Evolutionary conservation across 1,139 yeast genomes (phyloP).

Genomic region (Protomyces macrosporus): DNA sequence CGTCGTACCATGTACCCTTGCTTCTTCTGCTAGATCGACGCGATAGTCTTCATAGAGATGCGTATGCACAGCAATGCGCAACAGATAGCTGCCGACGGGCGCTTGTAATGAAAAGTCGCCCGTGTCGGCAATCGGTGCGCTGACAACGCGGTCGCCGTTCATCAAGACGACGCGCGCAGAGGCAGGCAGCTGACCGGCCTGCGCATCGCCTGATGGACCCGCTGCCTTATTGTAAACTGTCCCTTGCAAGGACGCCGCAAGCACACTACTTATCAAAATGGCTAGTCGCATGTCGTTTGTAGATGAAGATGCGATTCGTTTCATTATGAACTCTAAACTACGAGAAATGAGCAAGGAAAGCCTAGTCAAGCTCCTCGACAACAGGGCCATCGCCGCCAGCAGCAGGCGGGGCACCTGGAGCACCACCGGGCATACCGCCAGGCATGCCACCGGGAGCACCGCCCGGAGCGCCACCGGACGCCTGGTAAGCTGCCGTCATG

Average conservation of each 20-base stretch:
- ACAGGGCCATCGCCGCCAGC: slow-evolving; percentile 62
- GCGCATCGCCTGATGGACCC: too few species aligned
- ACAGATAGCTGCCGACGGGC: not conserved
- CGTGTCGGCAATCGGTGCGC: too few species aligned
- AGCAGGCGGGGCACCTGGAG: slow-evolving; percentile 35
- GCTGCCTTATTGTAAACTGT: not conserved
- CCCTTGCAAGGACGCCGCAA: not conserved
- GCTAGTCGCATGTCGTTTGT: not conserved
- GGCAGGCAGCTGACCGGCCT: too few species aligned
- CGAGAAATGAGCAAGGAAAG: too few species aligned
- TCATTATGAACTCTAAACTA: not conserved
- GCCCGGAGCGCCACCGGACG: slow-evolving; percentile 50
- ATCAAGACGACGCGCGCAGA: too few species aligned
- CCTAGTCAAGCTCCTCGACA: slow-evolving; percentile 87
- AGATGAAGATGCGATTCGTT: not conserved
- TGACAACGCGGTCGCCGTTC: too few species aligned
- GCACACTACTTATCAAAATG: not conserved
- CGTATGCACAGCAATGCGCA: not conserved
- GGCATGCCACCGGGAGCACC: slow-evolving; percentile 70
- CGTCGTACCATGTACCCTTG: not conserved
- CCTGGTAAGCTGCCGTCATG: slow-evolving; percentile 79
- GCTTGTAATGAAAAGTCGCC: too few species aligned
- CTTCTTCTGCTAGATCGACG: not conserved
- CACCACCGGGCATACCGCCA: slow-evolving; percentile 53
- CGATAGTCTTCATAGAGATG: not conserved